Evolutionary conservation across 192 early-diverging fungal genomes (phyloP), one percentile per base, ranked within the genome.

Genomic region (Irineochytrium annulatum): DNA sequence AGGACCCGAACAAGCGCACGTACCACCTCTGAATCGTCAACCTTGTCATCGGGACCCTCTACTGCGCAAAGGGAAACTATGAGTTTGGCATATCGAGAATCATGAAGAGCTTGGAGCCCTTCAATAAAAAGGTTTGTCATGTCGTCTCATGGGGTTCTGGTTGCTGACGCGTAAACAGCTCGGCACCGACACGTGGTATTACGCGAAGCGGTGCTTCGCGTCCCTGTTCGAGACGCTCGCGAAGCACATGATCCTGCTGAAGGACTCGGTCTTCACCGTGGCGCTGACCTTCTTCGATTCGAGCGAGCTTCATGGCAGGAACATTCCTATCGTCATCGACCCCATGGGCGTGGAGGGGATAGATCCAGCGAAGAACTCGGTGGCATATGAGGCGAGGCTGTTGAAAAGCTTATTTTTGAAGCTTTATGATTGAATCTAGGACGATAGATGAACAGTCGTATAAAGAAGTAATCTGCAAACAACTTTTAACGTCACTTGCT

Each of bases 21-120:
- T 85, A 84, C 57, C 83, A 85, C 49, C 66, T 85, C 3, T 85
- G 83, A 59, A 85, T 83, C 37, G 83, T 85, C 2, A 85, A 85
- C 55, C 72, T 85, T 3, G 83, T 85, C 5, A 85, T 85, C 48
- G 83, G 83, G 19, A 85, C 83, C 11, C 68, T 85, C 20, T 85
- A 85, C 45, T 85, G 83, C 57, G 75, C 83, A 19, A 85, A 85
- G 52, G 83, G 83, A 16, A 85, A 85, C 63, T 85, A 81, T 56
- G 83, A 85, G 58, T 85, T 85, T 78, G 83, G 81, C 8, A 85
- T 85, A 31, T 80, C 77, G 0, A 26, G 83, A 44, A 81, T 85
- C 45, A 85, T 85, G 73, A 85, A 85, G 68, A 77, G 74, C 48
- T 61, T 85, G 54, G 83, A 85, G 55, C 83, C 83, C 3, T 84